A percentile compares a stretch with the other conserved stretches of the same genome.
Evolutionary conservation across 2,329 filamentous ascomycete species (phyloP).

Genomic region (Sporothrix globosa): DNA sequence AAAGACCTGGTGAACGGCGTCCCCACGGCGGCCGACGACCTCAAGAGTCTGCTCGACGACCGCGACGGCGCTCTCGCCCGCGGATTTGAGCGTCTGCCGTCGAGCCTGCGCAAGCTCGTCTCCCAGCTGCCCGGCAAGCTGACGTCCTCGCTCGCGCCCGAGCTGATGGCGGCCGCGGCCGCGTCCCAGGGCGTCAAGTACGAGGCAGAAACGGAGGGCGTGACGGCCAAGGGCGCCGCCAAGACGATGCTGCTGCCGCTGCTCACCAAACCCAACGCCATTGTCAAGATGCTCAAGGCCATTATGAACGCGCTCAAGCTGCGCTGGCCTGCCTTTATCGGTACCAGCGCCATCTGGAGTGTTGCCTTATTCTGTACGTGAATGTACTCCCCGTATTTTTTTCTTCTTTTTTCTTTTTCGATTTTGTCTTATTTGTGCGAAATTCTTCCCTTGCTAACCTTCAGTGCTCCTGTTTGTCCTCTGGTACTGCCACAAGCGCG

Average conservation of each 20-base stretch:
- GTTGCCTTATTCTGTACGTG: slow-evolving; percentile 81
- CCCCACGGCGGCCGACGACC: slow-evolving; percentile 88
- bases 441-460: background rate
- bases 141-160: slow-evolving; percentile 74
- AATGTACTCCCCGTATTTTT: background rate
- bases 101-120: slow-evolving; percentile 82
- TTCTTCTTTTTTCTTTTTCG: background rate
- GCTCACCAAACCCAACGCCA: slow-evolving; percentile 81
- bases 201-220: slow-evolving; percentile 49
- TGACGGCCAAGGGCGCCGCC: slow-evolving; percentile 59
- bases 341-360: slow-evolving; percentile 89
- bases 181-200: slow-evolving; percentile 68
- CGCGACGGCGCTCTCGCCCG: slow-evolving; percentile 62
- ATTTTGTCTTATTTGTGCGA: no score
- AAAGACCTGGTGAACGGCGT: slow-evolving; percentile 91
- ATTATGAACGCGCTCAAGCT: slow-evolving; percentile 87
- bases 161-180: slow-evolving; percentile 77
- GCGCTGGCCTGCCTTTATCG: slow-evolving; percentile 86
- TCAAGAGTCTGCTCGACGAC: slow-evolving; percentile 66
- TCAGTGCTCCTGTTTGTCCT: slow-evolving; percentile 86
- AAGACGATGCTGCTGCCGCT: slow-evolving; percentile 72
- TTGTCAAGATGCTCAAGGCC: slow-evolving; percentile 82
- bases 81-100: slow-evolving; percentile 70
- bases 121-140: slow-evolving; percentile 82
- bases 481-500: slow-evolving; percentile 98